Percentiles rank a stretch among this genome's conserved stretches.
These are phyloP conservation scores for Lotus japonicus DNA, from an alignment of 306 rosid genomes.

Conservation along the genomic window DNA sequence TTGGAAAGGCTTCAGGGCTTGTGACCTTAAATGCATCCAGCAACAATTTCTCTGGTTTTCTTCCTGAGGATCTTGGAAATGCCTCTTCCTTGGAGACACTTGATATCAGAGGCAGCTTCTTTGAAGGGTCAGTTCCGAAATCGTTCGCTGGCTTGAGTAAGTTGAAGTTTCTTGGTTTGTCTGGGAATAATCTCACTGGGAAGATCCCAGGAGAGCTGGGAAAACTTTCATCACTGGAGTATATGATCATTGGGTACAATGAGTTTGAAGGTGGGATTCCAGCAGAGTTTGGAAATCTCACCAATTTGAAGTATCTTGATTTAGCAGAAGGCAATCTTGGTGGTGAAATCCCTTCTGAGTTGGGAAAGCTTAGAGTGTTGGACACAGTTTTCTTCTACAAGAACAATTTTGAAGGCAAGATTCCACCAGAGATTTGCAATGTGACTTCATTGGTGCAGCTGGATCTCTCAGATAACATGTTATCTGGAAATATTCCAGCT, in stretches of 20 bases:
- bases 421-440: slow-evolving; percentile 49
- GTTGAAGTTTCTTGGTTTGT: slow-evolving; percentile 83
- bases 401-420: slow-evolving; percentile 59
- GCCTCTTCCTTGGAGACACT: slow-evolving; percentile 55
- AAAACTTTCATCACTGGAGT: slow-evolving; percentile 60
- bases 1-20: slow-evolving; percentile 41
- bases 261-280: slow-evolving; percentile 79
- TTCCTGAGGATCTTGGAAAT: slow-evolving; percentile 79
- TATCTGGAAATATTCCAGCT: slow-evolving; percentile 65
- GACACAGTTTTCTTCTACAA: slow-evolving; percentile 65
- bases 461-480: slow-evolving; percentile 76
- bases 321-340: slow-evolving; percentile 76
- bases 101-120: slow-evolving; percentile 87
- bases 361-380: slow-evolving; percentile 56
- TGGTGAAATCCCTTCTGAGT: slow-evolving; percentile 70
- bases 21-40: slow-evolving; percentile 62
- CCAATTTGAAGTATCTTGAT: slow-evolving; percentile 78
- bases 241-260: slow-evolving; percentile 70
- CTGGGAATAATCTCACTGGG: slow-evolving; percentile 85
- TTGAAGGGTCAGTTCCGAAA: slow-evolving; percentile 63
- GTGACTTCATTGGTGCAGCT: slow-evolving; percentile 43
- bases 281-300: slow-evolving; percentile 69
- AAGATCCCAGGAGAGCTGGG: slow-evolving; percentile 66
- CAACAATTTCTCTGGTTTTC: slow-evolving; percentile 67
- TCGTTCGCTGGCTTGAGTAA: slow-evolving; percentile 46